Base-by-base conservation (phyloP, 768 basidiomycete genomes). In the Leccinum subtestaceum region DNA sequence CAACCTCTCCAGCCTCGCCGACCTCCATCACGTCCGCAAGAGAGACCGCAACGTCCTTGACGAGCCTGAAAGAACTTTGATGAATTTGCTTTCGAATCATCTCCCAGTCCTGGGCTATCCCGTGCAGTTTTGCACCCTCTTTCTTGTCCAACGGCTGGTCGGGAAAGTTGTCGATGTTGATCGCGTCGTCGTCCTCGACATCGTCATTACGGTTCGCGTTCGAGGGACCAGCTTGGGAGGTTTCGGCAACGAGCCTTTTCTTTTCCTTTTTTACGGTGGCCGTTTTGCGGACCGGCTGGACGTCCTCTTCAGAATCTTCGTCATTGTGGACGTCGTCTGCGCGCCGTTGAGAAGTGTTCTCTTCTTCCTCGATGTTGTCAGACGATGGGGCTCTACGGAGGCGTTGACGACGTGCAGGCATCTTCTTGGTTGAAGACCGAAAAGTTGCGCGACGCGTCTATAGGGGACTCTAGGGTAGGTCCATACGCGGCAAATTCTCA, bases 71-170 rank as follows among this genome's bases (percentile, higher is more conserved):
- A 45, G 77, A 80, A 2, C 62, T 62, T 19, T 73, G 73, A 34
- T 81, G 78, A 31, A 84, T 79, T 48, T 76, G 76, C n/a, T 73
- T 75, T 61, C 78, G 75, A 66, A 89, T 77, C 61, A 73, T 70
- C 21, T 77, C 68, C 90, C 89, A 91, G 70, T 91, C 88, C 2
- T 76, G 69, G 0, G 83, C 72, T 47, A 89, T 75, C 12, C 87
- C 86, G 9, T 77, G 74, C 31, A 91, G 70, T 67, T 81, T 86
- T 31, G 68, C 60, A 32, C 77, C 74, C 49, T 88, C 84, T 10
- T 75, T 74, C 64, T 72, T 80, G 55, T 79, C 76, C 53, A 93
- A 72, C 17, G 91, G 88, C 60, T 90, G 87, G 70, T 91, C 81
- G 6, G 65, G 73, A 61, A 92, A 86, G 67, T 82, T 80, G 36